Evolutionary conservation across 805 yeast genomes (phyloP).

Genomic region (Kuraishia molischiana): DNA sequence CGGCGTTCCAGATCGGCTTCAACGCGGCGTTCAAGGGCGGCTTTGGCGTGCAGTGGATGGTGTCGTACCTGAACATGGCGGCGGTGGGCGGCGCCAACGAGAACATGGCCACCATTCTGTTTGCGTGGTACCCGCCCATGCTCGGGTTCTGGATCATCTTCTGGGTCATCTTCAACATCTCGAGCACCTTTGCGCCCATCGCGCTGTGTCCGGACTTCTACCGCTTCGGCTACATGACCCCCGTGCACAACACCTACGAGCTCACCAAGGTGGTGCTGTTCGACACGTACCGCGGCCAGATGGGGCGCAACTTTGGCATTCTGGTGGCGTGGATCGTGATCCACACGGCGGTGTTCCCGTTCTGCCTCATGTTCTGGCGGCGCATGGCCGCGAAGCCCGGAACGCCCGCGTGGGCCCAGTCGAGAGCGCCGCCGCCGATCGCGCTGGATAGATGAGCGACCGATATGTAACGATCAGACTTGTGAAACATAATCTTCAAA

Average conservation of each 20-base stretch:
- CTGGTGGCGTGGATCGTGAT: conserved; percentile 52
- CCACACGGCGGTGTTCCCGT: conserved; percentile 32
- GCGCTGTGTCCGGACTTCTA: conserved; percentile 48
- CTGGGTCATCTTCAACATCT: conserved; percentile 60
- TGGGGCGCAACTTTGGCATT: conserved; percentile 55
- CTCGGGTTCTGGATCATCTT: conserved; percentile 64
- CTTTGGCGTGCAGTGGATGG: conserved; percentile 67
- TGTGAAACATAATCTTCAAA: too few relatives aligned
- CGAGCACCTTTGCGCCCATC: conserved; percentile 61
- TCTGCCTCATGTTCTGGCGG: conserved; percentile 29
- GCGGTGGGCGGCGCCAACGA: conserved; percentile 76
- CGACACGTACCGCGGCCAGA: conserved; percentile 41
- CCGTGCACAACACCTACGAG: conserved; percentile 58
- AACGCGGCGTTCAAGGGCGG: conserved; percentile 51
- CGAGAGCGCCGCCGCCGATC: background rate
- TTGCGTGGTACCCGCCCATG: conserved; percentile 49
- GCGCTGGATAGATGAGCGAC: background rate
- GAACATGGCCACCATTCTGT: conserved; percentile 41
- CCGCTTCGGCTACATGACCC: conserved; percentile 59
- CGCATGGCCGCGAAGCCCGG: conserved; percentile 20
- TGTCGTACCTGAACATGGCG: conserved; percentile 56
- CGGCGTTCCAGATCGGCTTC: conserved; percentile 60
- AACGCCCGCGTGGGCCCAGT: background rate
- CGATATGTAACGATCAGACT: background rate
- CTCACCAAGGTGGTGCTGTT: conserved; percentile 50